Evolutionary conservation across 768 basidiomycete genomes (phyloP).

Genomic region (Amanita molliuscula): DNA sequence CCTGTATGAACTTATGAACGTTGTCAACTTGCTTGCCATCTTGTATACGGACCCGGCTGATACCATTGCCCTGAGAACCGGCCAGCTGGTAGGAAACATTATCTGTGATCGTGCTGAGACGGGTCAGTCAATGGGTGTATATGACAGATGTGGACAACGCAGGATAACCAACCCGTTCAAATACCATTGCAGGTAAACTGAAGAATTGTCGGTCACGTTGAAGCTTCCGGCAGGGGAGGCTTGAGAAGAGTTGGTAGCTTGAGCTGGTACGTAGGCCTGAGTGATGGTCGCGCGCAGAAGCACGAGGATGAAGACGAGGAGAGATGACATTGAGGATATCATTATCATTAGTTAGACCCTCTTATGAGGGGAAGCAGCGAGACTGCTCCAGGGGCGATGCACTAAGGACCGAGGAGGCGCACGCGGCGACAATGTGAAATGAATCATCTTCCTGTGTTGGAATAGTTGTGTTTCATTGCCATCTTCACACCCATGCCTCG

Average conservation of each 20-base stretch:
- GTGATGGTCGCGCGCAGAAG: slow-evolving; percentile 13
- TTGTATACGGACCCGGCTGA: slow-evolving; percentile 37
- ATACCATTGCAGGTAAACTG: slow-evolving; percentile 53
- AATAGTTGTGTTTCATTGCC: neutral
- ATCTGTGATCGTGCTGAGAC: slow-evolving; percentile 36
- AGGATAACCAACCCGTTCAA: slow-evolving; percentile 31
- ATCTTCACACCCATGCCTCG: neutral
- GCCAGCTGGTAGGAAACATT: slow-evolving; percentile 53
- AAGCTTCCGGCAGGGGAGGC: slow-evolving; percentile 28
- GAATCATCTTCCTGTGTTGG: neutral
- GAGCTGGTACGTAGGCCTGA: slow-evolving; percentile 59
- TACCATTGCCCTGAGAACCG: slow-evolving; percentile 35
- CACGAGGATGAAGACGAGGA: slow-evolving; percentile 6
- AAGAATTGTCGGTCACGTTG: slow-evolving; percentile 48
- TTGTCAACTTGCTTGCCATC: neutral
- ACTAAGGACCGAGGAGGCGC: neutral
- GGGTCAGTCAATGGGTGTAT: slow-evolving; percentile 1
- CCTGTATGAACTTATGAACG: slow-evolving; percentile 32
- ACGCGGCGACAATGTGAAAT: slow-evolving; percentile 2
- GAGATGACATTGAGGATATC: slow-evolving; percentile 1
- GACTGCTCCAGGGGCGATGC: neutral
- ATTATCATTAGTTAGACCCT: neutral
- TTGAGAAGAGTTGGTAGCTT: slow-evolving; percentile 55
- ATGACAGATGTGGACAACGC: neutral
- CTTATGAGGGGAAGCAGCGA: neutral